Base-by-base conservation (phyloP, 768 basidiomycete genomes). In the Paxillus rubicundulus region DNA sequence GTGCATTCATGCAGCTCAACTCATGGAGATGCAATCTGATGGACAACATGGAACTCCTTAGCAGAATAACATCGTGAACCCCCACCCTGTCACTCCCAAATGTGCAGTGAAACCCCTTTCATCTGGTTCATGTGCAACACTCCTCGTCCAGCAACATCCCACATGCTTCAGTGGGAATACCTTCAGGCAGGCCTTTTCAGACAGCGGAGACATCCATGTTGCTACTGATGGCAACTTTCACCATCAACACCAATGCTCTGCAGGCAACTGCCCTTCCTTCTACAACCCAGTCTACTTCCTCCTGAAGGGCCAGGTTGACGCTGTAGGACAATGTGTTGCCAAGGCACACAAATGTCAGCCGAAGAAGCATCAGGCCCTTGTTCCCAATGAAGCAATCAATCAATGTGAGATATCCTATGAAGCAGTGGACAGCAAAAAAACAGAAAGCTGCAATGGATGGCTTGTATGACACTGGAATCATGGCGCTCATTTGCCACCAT, bases 221-320 rank as follows among this genome's bases (percentile, higher is more conserved):
- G 64, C 64, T 0, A 60, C 62, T 0, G 73, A 77, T 61, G 72
- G 72, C 0, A 74, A 73, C 34, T 76, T 76, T 52, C 69, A 72
- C 41, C 72, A 77, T 49, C 57, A 64, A 0, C 75, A 78, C 47
- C 43, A 60, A 1, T n/a, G 45, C 1, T 45, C 52, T 4, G 68
- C 64, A 0, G 72, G 71, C 3, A 63, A 75, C 40, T 62, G 68
- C 24, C 67, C 70, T 0, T 21, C 42, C 5, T 72, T 71, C 21
- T 69, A 74, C 21, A 54, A 70, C 0, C 67, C 71, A 0, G 37
- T 50, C 3, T 70, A 69, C 41, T 61, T 76, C 34, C 21, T 77
- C 13, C 50, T 67, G 2, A 73, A 74, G 33, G 56, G 44, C 2
- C 52, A 65, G 16, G 71, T 77, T 0, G 71, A 74, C 40, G 20